phyloP scores from a whole-genome alignment of 2,329 filamentous ascomycete genomes.

The Ascochyta fabae region DNA sequence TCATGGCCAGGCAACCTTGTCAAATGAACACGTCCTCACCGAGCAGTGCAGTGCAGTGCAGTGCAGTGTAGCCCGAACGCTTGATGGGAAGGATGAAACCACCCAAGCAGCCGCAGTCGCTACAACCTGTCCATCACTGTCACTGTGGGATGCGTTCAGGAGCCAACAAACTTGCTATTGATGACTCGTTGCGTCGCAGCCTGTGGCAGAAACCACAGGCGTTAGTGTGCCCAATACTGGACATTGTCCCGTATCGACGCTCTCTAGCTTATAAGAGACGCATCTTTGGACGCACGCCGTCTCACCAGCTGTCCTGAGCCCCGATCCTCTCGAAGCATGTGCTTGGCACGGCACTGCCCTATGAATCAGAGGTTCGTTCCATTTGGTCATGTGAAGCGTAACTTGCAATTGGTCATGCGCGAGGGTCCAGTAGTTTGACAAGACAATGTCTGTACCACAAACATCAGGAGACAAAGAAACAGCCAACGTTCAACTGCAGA shows the following conservation, averaged over 20 bases:
- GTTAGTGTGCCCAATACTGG: constrained; percentile 9
- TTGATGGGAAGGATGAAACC: constrained; percentile 9
- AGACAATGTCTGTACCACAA: neutral
- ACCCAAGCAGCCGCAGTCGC: constrained; percentile 9
- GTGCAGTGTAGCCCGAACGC: neutral
- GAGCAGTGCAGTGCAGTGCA: neutral
- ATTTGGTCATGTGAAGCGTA: neutral
- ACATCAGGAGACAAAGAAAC: neutral
- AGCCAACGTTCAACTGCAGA: constrained; percentile 9
- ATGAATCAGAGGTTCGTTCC: neutral
- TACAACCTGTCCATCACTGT: constrained; percentile 6
- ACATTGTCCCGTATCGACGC: constrained; percentile 2
- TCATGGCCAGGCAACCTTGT: constrained; percentile 8
- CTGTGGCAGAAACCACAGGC: constrained; percentile 10
- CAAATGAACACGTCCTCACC: neutral
- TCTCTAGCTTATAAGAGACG: constrained; percentile 1
- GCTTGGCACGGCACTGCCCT: constrained; percentile 3
- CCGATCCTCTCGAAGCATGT: constrained; percentile 8
- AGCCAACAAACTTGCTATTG: neutral
- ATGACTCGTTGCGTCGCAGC: constrained; percentile 19
- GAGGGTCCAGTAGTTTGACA: neutral
- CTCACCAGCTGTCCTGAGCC: constrained; percentile 14
- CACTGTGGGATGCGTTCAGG: constrained; percentile 1
- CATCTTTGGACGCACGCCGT: constrained; percentile 13
- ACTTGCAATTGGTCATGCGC: neutral